Base-by-base conservation (phyloP, 2,329 filamentous ascomycete species). In the Fonsecaea multimorphosa region DNA sequence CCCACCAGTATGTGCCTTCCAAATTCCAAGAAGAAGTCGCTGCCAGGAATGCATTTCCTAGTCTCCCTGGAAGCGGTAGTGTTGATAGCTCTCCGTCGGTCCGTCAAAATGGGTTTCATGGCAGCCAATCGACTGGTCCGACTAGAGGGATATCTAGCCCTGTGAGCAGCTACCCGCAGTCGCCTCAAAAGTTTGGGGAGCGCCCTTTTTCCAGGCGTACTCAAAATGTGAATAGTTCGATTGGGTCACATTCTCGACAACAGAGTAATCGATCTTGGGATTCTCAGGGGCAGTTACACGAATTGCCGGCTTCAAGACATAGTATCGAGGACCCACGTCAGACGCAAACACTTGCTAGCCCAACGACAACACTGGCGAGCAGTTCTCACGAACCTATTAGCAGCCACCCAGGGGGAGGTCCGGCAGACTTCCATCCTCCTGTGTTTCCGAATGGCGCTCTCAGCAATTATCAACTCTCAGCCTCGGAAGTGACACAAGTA, bases 1-100 rank as follows among this genome's bases (percentile, higher is more conserved):
- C 65, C n/a, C 64, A 64, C 16, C 29, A 36, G 8, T 68, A 67
- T 36, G 46, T 63, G 24, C 56, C 68, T 32, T 46, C 71, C 3
- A 71, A 67, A 52, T 71, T 62, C 56, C 68, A 71, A 57, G 71
- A 72, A 65, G 69, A 72, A 12, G 71, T 72, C 19, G 71, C 71
- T 8, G 32, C 58, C 7, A 64, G 71, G 36, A 72, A 72, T 63
- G 70, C 69, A 31, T 61, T 58, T 46, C 70, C 68, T 6, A 64
- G 46, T 34, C 46, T 67, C 22, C 58, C 61, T 29, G 58, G 36
- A 11, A 62, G 44, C 44, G 44, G 19, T 24, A 49, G 54, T 22
- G 11, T 24, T 34, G 51, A 61, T 9, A 27, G 32, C n/a, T 61
- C 67, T 14, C 46, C 55, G 36, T 51, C 61, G 14, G 34, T 31